These are phyloP conservation scores for Alternaria sp. DNA, from an alignment of 2,329 filamentous ascomycete genomes.

Conservation along the genomic window DNA sequence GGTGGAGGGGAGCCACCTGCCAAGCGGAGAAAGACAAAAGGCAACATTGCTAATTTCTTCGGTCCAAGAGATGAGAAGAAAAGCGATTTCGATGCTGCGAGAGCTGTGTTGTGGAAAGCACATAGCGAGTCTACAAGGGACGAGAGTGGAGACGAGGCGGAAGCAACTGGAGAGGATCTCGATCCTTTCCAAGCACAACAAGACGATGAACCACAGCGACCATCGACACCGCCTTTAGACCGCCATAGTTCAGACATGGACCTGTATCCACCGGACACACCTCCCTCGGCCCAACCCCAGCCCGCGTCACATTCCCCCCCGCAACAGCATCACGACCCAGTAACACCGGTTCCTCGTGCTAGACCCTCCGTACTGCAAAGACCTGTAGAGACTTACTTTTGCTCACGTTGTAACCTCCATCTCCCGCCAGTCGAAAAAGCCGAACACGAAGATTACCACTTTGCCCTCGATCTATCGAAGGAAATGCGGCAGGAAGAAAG, in stretches of 20 bases:
- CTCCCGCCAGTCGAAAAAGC: slow-evolving; percentile 66
- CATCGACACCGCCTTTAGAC: slow-evolving; percentile 18
- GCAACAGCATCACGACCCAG: slow-evolving; percentile 6
- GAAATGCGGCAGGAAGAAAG: slow-evolving; percentile 52
- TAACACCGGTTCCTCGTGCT: background rate
- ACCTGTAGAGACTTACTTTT: slow-evolving; percentile 55
- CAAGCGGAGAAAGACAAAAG: slow-evolving; percentile 42
- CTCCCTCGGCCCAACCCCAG: slow-evolving; percentile 43
- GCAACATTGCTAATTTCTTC: slow-evolving; percentile 49
- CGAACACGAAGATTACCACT: slow-evolving; percentile 93
- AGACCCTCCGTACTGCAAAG: slow-evolving; percentile 25
- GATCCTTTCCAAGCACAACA: slow-evolving; percentile 14
- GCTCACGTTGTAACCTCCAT: slow-evolving; percentile 69
- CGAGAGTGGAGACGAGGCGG: slow-evolving; percentile 30
- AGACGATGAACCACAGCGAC: slow-evolving; percentile 20
- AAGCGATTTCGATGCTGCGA: slow-evolving; percentile 43
- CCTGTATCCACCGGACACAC: slow-evolving; percentile 23
- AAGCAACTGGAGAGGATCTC: slow-evolving; percentile 16
- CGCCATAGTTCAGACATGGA: slow-evolving; percentile 14
- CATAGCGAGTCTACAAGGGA: slow-evolving; percentile 36
- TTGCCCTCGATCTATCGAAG: slow-evolving; percentile 83
- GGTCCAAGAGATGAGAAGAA: slow-evolving; percentile 38
- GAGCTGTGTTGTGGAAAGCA: slow-evolving; percentile 36
- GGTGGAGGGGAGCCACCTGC: slow-evolving; percentile 30
- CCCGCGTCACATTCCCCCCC: slow-evolving; percentile 3